A percentile compares a stretch with the other conserved stretches of the same genome.
phyloP scores from a whole-genome alignment of 768 basidiomycete species.

The Hericium rajendrae region DNA sequence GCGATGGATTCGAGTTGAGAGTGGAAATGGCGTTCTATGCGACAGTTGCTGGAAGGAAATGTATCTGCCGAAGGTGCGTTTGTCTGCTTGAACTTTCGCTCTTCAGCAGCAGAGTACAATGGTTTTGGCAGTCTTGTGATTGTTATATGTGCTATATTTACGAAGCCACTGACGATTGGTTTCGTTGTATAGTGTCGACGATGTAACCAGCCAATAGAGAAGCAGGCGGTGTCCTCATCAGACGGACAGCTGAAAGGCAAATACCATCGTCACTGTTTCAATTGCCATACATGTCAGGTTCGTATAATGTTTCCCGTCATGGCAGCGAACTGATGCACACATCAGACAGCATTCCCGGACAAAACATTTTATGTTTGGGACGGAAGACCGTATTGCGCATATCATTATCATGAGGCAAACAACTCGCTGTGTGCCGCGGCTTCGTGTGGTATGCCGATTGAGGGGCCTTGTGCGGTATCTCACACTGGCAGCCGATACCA shows the following conservation, averaged over 20 bases:
- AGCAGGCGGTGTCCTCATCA: constrained; percentile 79
- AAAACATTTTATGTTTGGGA: constrained; percentile 87
- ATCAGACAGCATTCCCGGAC: constrained; percentile 81
- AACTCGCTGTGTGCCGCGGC: constrained; percentile 76
- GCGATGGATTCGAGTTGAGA: constrained; percentile 73
- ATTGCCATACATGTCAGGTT: constrained; percentile 76
- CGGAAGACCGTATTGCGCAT: constrained; percentile 83
- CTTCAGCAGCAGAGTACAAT: not conserved
- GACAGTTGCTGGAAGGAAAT: constrained; percentile 93
- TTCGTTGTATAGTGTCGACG: constrained; percentile 59
- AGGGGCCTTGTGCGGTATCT: constrained; percentile 87
- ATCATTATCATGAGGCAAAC: constrained; percentile 90
- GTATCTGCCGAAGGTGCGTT: constrained; percentile 81
- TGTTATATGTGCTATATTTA: constrained; percentile 1
- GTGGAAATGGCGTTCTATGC: constrained; percentile 62
- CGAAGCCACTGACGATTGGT: not conserved
- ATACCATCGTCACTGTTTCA: constrained; percentile 88
- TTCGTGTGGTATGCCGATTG: constrained; percentile 80
- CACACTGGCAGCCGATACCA: constrained; percentile 77
- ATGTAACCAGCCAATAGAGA: constrained; percentile 82
- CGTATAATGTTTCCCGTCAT: constrained; percentile 14
- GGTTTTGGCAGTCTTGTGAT: not conserved
- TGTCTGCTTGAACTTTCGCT: not conserved
- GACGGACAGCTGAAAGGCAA: constrained; percentile 96
- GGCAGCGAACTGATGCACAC: not conserved